Base-by-base conservation (phyloP, 2,329 filamentous ascomycete species). In the Raffaelea albimanens region DNA sequence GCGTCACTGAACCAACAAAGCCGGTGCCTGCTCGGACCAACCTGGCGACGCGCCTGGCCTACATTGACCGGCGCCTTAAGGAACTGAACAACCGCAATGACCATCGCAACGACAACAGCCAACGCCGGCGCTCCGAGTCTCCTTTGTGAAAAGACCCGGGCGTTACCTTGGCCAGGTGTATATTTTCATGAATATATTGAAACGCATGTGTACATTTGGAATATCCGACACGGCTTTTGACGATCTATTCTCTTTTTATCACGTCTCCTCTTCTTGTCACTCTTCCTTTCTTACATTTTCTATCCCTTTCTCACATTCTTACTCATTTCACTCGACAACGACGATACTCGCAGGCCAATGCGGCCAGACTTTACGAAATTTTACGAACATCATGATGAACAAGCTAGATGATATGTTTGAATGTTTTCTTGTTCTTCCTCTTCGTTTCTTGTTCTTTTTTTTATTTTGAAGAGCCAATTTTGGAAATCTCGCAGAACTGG, bases 21-120 rank as follows among this genome's bases (percentile, higher is more conserved):
- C 48, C 61, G 5, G 56, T 63, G n/a, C 57, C 63, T 7, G 60
- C 65, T 20, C 64, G 67, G 48, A 62, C 70, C 14, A 71, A 69
- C 34, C 60, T 80, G 40, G 67, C 70, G 20, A 69, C 68, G 33
- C 72, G 75, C 11, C 62, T 80, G 47, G 74, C 76, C 4, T 79
- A 80, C 52, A 70, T 80, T 42, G 76, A 80, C 56, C 70, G 77
- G 54, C 72, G 75, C 34, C 69, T 80, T 40, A 73, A 71, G 53
- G 73, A 77, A 50, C 65, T 80, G 49, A 70, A 73, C 50, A 69
- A 65, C 42, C 68, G 69, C 34, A 65, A 66, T 46, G 57, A 55
- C 22, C 14, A 38, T 5, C 34, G 34, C 14, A 38, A 16, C 34
- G 18, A 38, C 7, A n/a, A n/a, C n/a, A 38, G 7, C 34, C 34